phyloP scores from a whole-genome alignment of 495 filamentous ascomycete species.

The Astrothelium macrocarpum region DNA sequence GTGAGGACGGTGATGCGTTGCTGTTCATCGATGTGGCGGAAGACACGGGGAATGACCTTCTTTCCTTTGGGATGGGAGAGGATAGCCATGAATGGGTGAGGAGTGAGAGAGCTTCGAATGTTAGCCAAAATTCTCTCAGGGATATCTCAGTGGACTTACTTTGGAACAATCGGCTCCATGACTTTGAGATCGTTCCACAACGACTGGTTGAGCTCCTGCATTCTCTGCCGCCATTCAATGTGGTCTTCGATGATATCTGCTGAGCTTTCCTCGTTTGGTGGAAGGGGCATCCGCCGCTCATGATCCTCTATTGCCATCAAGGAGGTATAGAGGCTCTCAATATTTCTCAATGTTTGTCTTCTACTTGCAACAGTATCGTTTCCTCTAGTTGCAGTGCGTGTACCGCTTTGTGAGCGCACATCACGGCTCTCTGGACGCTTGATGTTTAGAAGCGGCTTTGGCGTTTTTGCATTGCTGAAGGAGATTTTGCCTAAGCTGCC shows the following conservation, averaged over 20 bases:
- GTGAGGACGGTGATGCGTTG: conserved; percentile 91
- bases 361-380: conserved; percentile 50
- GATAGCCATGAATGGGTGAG: conserved; percentile 95
- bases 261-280: conserved; percentile 50
- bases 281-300: conserved; percentile 75
- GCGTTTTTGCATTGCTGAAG: conserved; percentile 96
- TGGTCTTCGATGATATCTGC: conserved; percentile 55
- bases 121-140: neutral
- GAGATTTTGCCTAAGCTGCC: conserved; percentile 98
- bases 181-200: conserved; percentile 82
- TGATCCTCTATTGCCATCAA: conserved; percentile 92
- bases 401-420: conserved; percentile 36
- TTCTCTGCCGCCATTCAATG: conserved; percentile 59
- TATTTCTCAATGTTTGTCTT: conserved; percentile 71
- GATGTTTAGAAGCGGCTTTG: conserved; percentile 87
- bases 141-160: conserved; percentile 29
- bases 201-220: conserved; percentile 62
- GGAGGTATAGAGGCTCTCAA: conserved; percentile 76
- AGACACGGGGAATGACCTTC: conserved; percentile 86
- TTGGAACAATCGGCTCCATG: conserved; percentile 75
- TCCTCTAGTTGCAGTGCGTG: conserved; percentile 37
- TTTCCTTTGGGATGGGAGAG: conserved; percentile 93
- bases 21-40: conserved; percentile 83
- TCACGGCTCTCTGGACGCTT: conserved; percentile 73
- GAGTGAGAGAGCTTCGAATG: conserved; percentile 38